Percentiles rank a stretch among this genome's conserved stretches.
Conservation (phyloP, 1,139 yeast species). For the Kurtzmaniella quercitrusa region DNA sequence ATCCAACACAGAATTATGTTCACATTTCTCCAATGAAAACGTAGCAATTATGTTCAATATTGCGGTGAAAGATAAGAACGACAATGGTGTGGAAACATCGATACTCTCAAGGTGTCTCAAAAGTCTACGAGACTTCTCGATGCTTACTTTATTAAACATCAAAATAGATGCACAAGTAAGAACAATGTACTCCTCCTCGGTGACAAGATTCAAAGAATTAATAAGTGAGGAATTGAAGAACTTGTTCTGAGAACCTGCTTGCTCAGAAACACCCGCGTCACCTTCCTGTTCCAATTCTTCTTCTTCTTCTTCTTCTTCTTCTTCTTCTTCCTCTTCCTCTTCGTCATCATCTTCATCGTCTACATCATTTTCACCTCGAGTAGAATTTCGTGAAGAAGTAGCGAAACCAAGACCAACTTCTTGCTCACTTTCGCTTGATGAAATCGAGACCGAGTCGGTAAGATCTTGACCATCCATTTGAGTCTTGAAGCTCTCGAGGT, state of each 20-base stretch:
- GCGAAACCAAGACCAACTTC: background rate
- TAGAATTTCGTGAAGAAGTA: too few relatives aligned
- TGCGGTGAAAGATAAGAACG: slow-evolving; percentile 31
- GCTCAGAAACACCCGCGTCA: background rate
- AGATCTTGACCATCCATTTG: slow-evolving; percentile 23
- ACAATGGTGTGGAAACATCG: slow-evolving; percentile 13
- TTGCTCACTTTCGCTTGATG: slow-evolving; percentile 18
- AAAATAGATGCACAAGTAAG: slow-evolving; percentile 25
- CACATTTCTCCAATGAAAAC: slow-evolving; percentile 14
- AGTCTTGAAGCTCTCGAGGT: slow-evolving; percentile 19
- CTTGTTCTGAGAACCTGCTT: too few relatives aligned
- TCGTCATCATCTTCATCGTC: slow-evolving; percentile 7
- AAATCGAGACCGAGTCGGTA: slow-evolving; percentile 25
- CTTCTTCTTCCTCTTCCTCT: slow-evolving; percentile 10
- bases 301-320: slow-evolving; percentile 7
- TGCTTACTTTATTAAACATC: slow-evolving; percentile 18
- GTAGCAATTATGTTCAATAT: slow-evolving; percentile 23
- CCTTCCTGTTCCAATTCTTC: background rate
- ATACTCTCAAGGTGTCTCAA: slow-evolving; percentile 22
- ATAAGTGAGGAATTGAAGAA: slow-evolving; percentile 21
- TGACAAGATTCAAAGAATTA: slow-evolving; percentile 28
- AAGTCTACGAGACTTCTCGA: slow-evolving; percentile 17
- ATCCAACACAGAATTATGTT: slow-evolving; percentile 22
- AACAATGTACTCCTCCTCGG: slow-evolving; percentile 33
- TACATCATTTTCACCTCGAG: background rate